phyloP scores from a whole-genome alignment of 1,139 yeast species.

The Tardiomyces blankii region DNA sequence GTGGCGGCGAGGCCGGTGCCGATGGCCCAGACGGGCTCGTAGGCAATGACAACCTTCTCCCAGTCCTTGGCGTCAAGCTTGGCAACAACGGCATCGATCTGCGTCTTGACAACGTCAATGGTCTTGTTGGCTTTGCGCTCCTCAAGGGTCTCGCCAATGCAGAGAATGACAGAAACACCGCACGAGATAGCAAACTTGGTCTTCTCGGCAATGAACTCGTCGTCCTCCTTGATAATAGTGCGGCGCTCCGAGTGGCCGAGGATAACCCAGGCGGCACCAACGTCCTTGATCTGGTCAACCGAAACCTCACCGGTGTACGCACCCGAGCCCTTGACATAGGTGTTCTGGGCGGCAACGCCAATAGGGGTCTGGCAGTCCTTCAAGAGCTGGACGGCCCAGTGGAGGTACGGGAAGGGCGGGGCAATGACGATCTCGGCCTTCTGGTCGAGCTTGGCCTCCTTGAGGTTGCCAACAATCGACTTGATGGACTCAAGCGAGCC shows the following conservation, averaged over 20 bases:
- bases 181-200: slow-evolving; percentile 85
- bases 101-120: slow-evolving; percentile 77
- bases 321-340: slow-evolving; percentile 79
- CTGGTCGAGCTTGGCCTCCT: slow-evolving; percentile 61
- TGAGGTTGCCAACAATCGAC: slow-evolving; percentile 72
- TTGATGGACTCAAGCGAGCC: slow-evolving; percentile 84
- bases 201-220: slow-evolving; percentile 88
- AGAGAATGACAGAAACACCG: slow-evolving; percentile 82
- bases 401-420: slow-evolving; percentile 92
- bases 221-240: slow-evolving; percentile 80
- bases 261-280: slow-evolving; percentile 90
- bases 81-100: slow-evolving; percentile 80
- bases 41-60: slow-evolving; percentile 89
- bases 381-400: slow-evolving; percentile 61
- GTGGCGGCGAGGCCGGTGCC: slow-evolving; percentile 99
- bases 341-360: slow-evolving; percentile 81
- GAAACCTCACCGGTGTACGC: slow-evolving; percentile 98
- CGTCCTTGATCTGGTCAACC: slow-evolving; percentile 79
- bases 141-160: slow-evolving; percentile 95
- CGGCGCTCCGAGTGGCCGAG: slow-evolving; percentile 99
- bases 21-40: slow-evolving; percentile 99
- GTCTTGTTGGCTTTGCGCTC: slow-evolving; percentile 88
- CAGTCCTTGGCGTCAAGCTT: slow-evolving; percentile 63
- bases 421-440: slow-evolving; percentile 86
- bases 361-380: slow-evolving; percentile 48